phyloP scores from a whole-genome alignment of 768 basidiomycete species.

The Kwoniella bestiolae region DNA sequence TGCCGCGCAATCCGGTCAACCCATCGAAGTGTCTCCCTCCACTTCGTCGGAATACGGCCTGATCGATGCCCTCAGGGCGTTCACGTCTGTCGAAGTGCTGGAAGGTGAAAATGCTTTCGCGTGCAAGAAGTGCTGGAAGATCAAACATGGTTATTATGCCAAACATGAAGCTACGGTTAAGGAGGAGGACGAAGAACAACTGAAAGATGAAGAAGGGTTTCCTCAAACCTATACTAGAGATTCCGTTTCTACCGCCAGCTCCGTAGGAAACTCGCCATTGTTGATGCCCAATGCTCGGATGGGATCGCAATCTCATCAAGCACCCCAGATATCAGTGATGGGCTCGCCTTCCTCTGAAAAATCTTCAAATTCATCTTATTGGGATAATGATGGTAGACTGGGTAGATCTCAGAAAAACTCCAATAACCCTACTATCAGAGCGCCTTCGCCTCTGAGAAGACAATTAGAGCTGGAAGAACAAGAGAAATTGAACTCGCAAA shows the following conservation, averaged over 20 bases:
- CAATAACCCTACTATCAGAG: slow-evolving; percentile 14
- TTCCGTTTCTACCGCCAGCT: slow-evolving; percentile 4
- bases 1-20: slow-evolving; percentile 39
- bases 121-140: slow-evolving; percentile 92
- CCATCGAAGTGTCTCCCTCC: not conserved
- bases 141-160: slow-evolving; percentile 64
- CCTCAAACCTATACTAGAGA: slow-evolving; percentile 3
- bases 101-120: slow-evolving; percentile 95
- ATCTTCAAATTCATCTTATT: slow-evolving; percentile 1
- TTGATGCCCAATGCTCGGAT: not conserved
- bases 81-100: slow-evolving; percentile 89
- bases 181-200: slow-evolving; percentile 51
- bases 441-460: slow-evolving; percentile 44
- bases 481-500: not conserved
- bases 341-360: slow-evolving; percentile 6
- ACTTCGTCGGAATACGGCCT: slow-evolving; percentile 50
- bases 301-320: not conserved
- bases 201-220: slow-evolving; percentile 8
- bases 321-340: slow-evolving; percentile 11
- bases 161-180: slow-evolving; percentile 30
- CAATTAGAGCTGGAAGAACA: slow-evolving; percentile 27
- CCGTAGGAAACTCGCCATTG: not conserved
- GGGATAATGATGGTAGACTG: not conserved
- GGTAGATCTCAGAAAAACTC: not conserved
- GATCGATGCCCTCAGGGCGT: slow-evolving; percentile 76